phyloP scores from a whole-genome alignment of 2,329 filamentous ascomycete species.

The Annulohypoxylon truncatum region DNA sequence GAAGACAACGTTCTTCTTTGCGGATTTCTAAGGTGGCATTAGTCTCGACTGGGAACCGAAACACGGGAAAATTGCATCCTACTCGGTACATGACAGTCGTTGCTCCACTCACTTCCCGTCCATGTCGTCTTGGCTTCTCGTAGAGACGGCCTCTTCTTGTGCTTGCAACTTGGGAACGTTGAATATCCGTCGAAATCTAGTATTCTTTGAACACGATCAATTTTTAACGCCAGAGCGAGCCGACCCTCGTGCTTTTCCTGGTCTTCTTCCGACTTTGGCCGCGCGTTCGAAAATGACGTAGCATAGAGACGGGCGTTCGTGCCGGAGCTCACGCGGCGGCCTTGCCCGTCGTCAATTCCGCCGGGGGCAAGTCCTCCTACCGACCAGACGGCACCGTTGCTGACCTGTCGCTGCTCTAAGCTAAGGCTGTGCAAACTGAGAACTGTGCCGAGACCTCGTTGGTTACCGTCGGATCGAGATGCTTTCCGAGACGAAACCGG shows the following conservation, averaged over 20 bases:
- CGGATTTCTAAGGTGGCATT: slow-evolving; percentile 31
- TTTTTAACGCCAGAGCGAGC: slow-evolving; percentile 82
- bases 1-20: slow-evolving; percentile 62
- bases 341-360: slow-evolving; percentile 71
- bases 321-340: slow-evolving; percentile 73
- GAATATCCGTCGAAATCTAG: slow-evolving; percentile 63
- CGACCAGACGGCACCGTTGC: slow-evolving; percentile 78
- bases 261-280: slow-evolving; percentile 66
- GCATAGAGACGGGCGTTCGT: slow-evolving; percentile 76
- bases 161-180: slow-evolving; percentile 47
- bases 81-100: slow-evolving; percentile 43
- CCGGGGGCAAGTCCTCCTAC: slow-evolving; percentile 76
- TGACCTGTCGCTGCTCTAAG: slow-evolving; percentile 63
- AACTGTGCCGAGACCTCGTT: slow-evolving; percentile 46
- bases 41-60: slow-evolving; percentile 1
- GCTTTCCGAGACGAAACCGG: slow-evolving; percentile 45
- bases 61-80: slow-evolving; percentile 13
- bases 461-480: slow-evolving; percentile 47
- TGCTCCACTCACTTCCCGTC: slow-evolving; percentile 57
- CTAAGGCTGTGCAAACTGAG: slow-evolving; percentile 46
- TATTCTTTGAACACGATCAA: slow-evolving; percentile 76
- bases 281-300: slow-evolving; percentile 59
- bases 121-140: slow-evolving; percentile 53
- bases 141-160: slow-evolving; percentile 42
- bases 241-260: slow-evolving; percentile 76